These are phyloP conservation scores for Vitis rotundifolia DNA, from an alignment of 164 flowering plant species.

Conservation along the genomic window DNA sequence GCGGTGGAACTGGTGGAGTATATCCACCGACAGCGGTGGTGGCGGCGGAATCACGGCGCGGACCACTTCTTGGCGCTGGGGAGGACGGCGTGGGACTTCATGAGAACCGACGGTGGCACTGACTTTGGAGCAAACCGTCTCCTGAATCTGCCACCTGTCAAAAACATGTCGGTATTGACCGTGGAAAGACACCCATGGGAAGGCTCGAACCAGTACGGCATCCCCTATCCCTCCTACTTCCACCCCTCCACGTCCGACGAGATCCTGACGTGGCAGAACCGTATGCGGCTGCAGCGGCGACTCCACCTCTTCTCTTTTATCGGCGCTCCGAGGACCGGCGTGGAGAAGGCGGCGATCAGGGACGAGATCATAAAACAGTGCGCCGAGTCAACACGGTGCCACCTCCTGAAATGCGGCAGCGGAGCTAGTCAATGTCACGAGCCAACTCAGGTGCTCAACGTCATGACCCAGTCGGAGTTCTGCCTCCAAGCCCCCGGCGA, in stretches of 20 bases:
- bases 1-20: slow-evolving; percentile 37
- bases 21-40: slow-evolving; percentile 31
- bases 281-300: slow-evolving; percentile 21
- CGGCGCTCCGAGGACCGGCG: slow-evolving; percentile 47
- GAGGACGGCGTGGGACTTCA: slow-evolving; percentile 72
- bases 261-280: slow-evolving; percentile 43
- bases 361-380: slow-evolving; percentile 55
- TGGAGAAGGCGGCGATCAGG: slow-evolving; percentile 51
- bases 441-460: slow-evolving; percentile 37
- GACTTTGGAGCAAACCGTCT: slow-evolving; percentile 55
- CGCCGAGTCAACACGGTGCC: slow-evolving; percentile 40
- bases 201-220: slow-evolving; percentile 49
- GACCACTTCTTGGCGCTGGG: slow-evolving; percentile 66
- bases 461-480: slow-evolving; percentile 43
- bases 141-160: slow-evolving; percentile 20
- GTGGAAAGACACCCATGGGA: slow-evolving; percentile 68
- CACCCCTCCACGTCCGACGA: slow-evolving; percentile 44
- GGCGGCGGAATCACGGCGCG: slow-evolving; percentile 36
- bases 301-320: slow-evolving; percentile 53
- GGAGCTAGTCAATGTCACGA: slow-evolving; percentile 41
- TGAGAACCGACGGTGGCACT: slow-evolving; percentile 33
- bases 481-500: slow-evolving; percentile 75
- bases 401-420: slow-evolving; percentile 28
- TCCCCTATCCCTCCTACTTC: slow-evolving; percentile 70
- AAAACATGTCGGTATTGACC: slow-evolving; percentile 64